Evolutionary conservation across 257 asterid species (phyloP).

Genomic region (Prunella vulgaris): DNA sequence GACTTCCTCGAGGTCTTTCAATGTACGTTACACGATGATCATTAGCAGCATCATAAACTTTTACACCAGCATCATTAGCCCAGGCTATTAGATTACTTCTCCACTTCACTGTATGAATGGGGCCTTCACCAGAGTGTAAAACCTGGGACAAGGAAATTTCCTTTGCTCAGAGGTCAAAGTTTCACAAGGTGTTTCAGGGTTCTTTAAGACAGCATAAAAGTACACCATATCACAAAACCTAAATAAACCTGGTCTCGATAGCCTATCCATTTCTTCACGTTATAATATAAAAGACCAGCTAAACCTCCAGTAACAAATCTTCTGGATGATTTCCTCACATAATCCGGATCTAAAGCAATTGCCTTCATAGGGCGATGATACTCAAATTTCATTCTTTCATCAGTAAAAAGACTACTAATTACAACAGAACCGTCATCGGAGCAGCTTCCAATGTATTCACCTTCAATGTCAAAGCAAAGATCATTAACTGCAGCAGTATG

Average conservation of each 20-base stretch:
- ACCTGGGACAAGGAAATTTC: constrained; percentile 47
- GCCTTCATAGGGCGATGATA: constrained; percentile 97
- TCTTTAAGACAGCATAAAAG: constrained; percentile 23
- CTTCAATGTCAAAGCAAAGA: constrained; percentile 89
- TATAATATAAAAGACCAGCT: constrained; percentile 86
- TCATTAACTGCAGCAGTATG: constrained; percentile 97
- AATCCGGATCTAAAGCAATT: constrained; percentile 94
- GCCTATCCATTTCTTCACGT: constrained; percentile 93
- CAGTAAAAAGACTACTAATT: constrained; percentile 84
- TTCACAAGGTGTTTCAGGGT: constrained; percentile 16
- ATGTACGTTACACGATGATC: constrained; percentile 89
- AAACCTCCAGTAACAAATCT: constrained; percentile 97
- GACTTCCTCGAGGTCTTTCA: constrained; percentile 94
- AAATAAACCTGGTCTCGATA: constrained; percentile 84
- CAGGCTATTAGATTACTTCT: constrained; percentile 88
- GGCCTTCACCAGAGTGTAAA: constrained; percentile 98
- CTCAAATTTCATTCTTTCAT: constrained; percentile 86
- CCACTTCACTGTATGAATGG: constrained; percentile 96
- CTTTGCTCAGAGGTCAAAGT: constrained; percentile 21
- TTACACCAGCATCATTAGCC: constrained; percentile 97
- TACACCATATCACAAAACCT: constrained; percentile 21
- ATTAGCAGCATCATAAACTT: constrained; percentile 94
- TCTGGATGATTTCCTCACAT: constrained; percentile 78
- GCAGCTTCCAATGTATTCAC: constrained; percentile 99
- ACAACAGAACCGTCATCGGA: constrained; percentile 97